These are phyloP conservation scores for Populus tomentosa DNA, from an alignment of 441 rosid species.

Conservation along the genomic window DNA sequence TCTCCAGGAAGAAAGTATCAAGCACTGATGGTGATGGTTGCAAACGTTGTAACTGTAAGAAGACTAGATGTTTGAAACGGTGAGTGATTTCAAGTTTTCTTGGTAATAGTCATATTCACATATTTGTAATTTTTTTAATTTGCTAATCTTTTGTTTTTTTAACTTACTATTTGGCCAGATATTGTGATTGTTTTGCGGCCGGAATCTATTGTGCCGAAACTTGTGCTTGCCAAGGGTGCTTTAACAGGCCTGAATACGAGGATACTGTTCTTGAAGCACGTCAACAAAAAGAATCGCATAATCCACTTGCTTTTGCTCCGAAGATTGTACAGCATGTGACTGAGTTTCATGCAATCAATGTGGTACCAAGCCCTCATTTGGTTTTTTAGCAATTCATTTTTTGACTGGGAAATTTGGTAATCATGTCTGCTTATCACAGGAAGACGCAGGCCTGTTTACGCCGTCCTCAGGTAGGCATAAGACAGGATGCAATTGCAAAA, in stretches of 20 bases:
- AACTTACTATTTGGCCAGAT: slow-evolving; percentile 33
- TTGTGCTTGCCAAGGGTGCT: slow-evolving; percentile 59
- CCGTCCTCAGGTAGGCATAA: slow-evolving; percentile 60
- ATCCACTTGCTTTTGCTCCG: slow-evolving; percentile 73
- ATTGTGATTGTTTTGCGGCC: slow-evolving; percentile 71
- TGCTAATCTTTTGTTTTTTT: slow-evolving; percentile 31
- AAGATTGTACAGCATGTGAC: slow-evolving; percentile 37
- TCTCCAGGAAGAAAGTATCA: slow-evolving; percentile 35
- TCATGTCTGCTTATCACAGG: slow-evolving; percentile 28
- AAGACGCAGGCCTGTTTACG: slow-evolving; percentile 27
- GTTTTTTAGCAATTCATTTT: background rate
- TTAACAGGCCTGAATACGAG: slow-evolving; percentile 48
- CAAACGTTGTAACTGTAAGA: slow-evolving; percentile 65
- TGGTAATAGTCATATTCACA: slow-evolving; percentile 22
- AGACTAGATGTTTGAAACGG: slow-evolving; percentile 64
- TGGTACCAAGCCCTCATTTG: slow-evolving; percentile 20
- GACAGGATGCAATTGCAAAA: slow-evolving; percentile 71
- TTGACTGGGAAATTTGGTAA: slow-evolving; percentile 14
- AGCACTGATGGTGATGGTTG: slow-evolving; percentile 38
- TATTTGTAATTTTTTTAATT: slow-evolving; percentile 5
- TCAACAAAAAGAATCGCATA: slow-evolving; percentile 52
- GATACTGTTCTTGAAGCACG: slow-evolving; percentile 48
- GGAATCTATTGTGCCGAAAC: slow-evolving; percentile 50
- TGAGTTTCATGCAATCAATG: slow-evolving; percentile 21
- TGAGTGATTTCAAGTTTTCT: slow-evolving; percentile 28